phyloP scores from a whole-genome alignment of 1,284 basidiomycete species.

The Pholiota adiposa region DNA sequence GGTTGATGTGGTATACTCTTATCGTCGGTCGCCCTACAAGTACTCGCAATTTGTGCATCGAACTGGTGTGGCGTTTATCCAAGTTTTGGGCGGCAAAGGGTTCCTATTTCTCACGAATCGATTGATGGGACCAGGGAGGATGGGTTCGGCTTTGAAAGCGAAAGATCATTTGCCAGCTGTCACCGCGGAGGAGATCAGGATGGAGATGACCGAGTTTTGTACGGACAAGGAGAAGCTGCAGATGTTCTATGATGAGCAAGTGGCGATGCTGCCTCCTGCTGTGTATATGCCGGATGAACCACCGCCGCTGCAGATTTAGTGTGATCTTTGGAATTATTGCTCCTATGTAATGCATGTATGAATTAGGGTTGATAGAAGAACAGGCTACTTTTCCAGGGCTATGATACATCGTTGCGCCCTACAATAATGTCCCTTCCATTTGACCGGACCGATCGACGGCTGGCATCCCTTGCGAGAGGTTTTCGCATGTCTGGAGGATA shows the following conservation, averaged over 20 bases:
- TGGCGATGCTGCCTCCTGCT: constrained; percentile 50
- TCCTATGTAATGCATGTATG: not conserved
- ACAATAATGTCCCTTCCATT: constrained; percentile 79
- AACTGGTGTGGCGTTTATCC: constrained; percentile 85
- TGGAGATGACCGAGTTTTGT: constrained; percentile 70
- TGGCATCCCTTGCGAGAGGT: constrained; percentile 69
- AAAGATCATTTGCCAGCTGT: constrained; percentile 53
- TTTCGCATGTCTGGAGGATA: constrained; percentile 81
- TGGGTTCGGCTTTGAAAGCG: constrained; percentile 56
- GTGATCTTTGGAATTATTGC: constrained; percentile 2
- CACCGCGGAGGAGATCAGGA: constrained; percentile 63
- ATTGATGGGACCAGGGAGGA: constrained; percentile 69
- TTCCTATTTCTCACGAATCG: constrained; percentile 90
- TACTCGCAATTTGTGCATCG: constrained; percentile 91
- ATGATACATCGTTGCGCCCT: constrained; percentile 70
- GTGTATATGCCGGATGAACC: constrained; percentile 57
- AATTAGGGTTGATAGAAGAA: not conserved
- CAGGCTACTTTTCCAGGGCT: constrained; percentile 24
- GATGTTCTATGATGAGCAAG: constrained; percentile 76
- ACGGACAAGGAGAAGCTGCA: constrained; percentile 55
- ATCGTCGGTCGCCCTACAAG: constrained; percentile 76
- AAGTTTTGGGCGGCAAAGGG: constrained; percentile 82
- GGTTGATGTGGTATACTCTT: constrained; percentile 89
- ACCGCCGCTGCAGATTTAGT: constrained; percentile 53
- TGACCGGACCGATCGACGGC: constrained; percentile 64